These are phyloP conservation scores for Fusarium palustre DNA, from an alignment of 2,329 filamentous ascomycete species.

Conservation along the genomic window DNA sequence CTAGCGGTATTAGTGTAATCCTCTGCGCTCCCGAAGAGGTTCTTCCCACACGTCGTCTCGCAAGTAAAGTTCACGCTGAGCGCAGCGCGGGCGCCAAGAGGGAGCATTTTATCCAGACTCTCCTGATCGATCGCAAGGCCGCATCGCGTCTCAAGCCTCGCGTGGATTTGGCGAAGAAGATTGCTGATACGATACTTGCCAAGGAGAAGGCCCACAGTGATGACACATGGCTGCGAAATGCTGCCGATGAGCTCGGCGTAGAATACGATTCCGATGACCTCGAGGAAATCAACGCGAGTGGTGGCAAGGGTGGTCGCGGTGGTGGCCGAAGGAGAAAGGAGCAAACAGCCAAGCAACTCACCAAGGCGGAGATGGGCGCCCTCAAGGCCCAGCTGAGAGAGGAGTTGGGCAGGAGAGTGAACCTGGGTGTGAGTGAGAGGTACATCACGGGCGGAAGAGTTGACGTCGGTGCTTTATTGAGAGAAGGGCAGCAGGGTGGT, in stretches of 20 bases:
- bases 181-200: conserved; percentile 84
- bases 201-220: conserved; percentile 89
- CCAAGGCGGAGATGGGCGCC: conserved; percentile 78
- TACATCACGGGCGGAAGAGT: conserved; percentile 88
- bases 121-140: conserved; percentile 86
- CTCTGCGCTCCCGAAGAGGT: conserved; percentile 95
- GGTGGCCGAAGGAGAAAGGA: conserved; percentile 80
- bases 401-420: conserved; percentile 78
- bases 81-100: conserved; percentile 59
- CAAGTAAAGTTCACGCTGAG: conserved; percentile 85
- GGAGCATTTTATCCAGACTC: conserved; percentile 78
- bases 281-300: conserved; percentile 78
- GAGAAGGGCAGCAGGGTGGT: conserved; percentile 65
- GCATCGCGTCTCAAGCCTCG: conserved; percentile 81
- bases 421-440: conserved; percentile 86
- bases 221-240: conserved; percentile 84
- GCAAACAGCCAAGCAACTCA: conserved; percentile 73
- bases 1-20: conserved; percentile 83
- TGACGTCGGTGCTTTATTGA: conserved; percentile 79
- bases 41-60: conserved; percentile 81
- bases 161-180: conserved; percentile 83
- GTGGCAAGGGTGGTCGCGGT: conserved; percentile 74
- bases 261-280: conserved; percentile 94
- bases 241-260: conserved; percentile 91
- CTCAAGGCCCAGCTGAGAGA: conserved; percentile 78